Percentiles rank a stretch among this genome's conserved stretches.
These are phyloP conservation scores for Dothistroma pini DNA, from an alignment of 2,329 filamentous ascomycete species.

Conservation along the genomic window DNA sequence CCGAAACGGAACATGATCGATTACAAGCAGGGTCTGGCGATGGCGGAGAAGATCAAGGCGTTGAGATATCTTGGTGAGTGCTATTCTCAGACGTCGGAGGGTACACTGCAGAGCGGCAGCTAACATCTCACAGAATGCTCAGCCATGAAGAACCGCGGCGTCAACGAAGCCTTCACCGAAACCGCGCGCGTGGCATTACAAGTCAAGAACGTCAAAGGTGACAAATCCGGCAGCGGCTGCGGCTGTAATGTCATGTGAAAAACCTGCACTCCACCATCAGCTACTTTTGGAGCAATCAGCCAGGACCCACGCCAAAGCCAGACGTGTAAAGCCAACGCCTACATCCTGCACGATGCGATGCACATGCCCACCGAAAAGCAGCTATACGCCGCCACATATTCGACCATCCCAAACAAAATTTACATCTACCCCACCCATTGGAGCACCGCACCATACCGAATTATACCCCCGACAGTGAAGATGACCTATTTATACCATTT, in stretches of 20 bases:
- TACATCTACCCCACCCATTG: neutral
- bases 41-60: slow-evolving; percentile 86
- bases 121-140: slow-evolving; percentile 71
- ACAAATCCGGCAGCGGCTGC: slow-evolving; percentile 34
- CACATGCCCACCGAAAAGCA: neutral
- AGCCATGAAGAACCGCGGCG: slow-evolving; percentile 94
- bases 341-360: neutral
- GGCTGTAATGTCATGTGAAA: slow-evolving; percentile 21
- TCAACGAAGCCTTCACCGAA: slow-evolving; percentile 98
- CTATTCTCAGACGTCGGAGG: neutral
- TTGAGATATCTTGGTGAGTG: slow-evolving; percentile 74
- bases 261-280: neutral
- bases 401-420: neutral
- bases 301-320: neutral
- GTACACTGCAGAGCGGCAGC: neutral
- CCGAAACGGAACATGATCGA: slow-evolving; percentile 66
- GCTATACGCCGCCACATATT: neutral
- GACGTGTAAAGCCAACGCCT: neutral
- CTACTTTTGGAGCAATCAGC: neutral
- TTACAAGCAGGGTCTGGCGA: slow-evolving; percentile 87
- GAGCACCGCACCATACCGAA: neutral
- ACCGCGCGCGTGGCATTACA: slow-evolving; percentile 85
- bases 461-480: neutral
- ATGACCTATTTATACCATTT: neutral
- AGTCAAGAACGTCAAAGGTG: slow-evolving; percentile 49